phyloP scores from a whole-genome alignment of 331 rosid genomes.

The Malus hybrid region DNA sequence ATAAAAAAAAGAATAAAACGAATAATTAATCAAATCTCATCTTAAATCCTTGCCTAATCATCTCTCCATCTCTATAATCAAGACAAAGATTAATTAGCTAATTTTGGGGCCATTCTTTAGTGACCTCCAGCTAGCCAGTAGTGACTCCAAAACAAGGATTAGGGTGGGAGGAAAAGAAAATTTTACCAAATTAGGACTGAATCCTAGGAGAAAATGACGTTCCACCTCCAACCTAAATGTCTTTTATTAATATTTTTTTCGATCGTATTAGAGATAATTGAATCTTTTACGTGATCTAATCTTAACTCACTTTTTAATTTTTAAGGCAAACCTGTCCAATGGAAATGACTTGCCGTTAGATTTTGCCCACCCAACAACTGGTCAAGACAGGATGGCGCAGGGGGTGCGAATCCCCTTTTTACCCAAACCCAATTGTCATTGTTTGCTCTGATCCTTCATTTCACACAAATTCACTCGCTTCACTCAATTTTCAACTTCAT shows the following conservation, averaged over 20 bases:
- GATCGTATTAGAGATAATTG: fast-evolving
- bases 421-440: not conserved
- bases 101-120: not conserved
- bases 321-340: not conserved
- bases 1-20: not conserved
- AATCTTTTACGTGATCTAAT: too few relatives aligned
- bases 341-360: not conserved
- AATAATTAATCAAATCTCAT: not conserved
- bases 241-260: too few relatives aligned
- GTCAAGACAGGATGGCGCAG: not conserved
- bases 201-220: not conserved
- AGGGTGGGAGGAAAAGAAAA: not conserved
- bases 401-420: not conserved
- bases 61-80: not conserved
- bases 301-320: not conserved
- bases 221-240: not conserved
- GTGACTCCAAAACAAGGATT: not conserved
- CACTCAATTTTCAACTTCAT: not conserved
- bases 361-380: not conserved
- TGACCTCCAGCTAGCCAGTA: not conserved
- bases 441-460: not conserved
- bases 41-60: not conserved
- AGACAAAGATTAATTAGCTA: not conserved
- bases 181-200: not conserved
- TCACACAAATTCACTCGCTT: not conserved